Conservation (phyloP, 805 yeast genomes). For the Candida tibetensis region DNA sequence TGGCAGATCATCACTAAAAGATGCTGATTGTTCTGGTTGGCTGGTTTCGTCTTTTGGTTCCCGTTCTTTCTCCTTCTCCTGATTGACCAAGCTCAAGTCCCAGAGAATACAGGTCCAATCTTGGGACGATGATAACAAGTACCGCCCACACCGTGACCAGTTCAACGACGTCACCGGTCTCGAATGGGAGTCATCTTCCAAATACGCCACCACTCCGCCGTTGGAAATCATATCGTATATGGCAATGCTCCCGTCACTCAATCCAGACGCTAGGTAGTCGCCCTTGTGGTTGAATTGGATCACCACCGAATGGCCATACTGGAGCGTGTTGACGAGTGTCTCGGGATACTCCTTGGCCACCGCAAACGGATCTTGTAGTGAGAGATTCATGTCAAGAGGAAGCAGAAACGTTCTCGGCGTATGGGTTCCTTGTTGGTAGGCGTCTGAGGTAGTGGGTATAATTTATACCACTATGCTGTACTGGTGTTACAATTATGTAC, state of each 20-base stretch:
- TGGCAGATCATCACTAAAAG: conserved; percentile 17
- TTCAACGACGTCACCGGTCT: conserved; percentile 67
- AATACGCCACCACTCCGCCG: conserved; percentile 50
- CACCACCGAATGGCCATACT: conserved; percentile 63
- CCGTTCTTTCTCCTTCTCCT: conserved; percentile 19
- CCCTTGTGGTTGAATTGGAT: conserved; percentile 72
- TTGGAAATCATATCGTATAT: conserved; percentile 72
- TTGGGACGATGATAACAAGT: conserved; percentile 64
- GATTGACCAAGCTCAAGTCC: conserved; percentile 53
- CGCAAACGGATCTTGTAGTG: conserved; percentile 85
- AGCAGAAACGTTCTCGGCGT: too few relatives aligned
- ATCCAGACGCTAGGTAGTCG: conserved; percentile 82
- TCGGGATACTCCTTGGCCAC: conserved; percentile 93
- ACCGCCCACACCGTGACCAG: conserved; percentile 77
- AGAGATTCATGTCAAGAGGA: conserved; percentile 57
- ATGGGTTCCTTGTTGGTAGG: conserved; percentile 55
- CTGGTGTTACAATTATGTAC: too few relatives aligned
- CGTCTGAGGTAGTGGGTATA: too few relatives aligned
- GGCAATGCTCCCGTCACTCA: conserved; percentile 68
- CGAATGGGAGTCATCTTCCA: conserved; percentile 57
- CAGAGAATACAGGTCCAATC: conserved; percentile 83
- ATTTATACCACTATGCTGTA: too few relatives aligned
- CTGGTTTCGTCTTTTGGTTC: conserved; percentile 9
- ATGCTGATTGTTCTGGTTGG: too few relatives aligned
- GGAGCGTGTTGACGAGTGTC: conserved; percentile 65